Evolutionary conservation across 805 yeast species (phyloP), one percentile per base, ranked within the genome.

Genomic region (Hanseniaspora nectarophila): DNA sequence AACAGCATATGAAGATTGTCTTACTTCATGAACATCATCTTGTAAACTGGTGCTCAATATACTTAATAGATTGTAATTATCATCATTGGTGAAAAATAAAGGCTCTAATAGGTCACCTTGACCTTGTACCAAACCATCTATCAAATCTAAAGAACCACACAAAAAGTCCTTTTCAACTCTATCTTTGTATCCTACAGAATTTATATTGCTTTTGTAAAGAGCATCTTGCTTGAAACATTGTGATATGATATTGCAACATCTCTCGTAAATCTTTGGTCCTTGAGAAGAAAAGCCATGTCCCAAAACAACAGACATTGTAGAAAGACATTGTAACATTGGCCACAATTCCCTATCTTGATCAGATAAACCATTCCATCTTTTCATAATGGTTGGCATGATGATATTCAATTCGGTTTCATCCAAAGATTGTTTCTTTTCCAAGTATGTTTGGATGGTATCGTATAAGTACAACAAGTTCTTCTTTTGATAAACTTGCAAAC

Each of bases 91-190:
- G 16, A 66, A 48, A 16, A 66, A 61, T 46, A 82, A 73, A 56
- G 85, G 68, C 39, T 76, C 82, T 9, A 72, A 76, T 29, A 80
- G 72, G 7, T 70, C 65, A 13, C 84, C 85, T 53, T 92, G 72
- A 0, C 97, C 97, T 68, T 90, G 97, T 21, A 88, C 81, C 52
- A 92, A 69, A 3, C 98, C 98, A 65, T 90, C 97, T 29, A 92
- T 75, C 59, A 92, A 73, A 63, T 92, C 98, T 37, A 92, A 64
- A 1, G 96, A 78, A 1, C 97, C 86, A 32, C 90, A 87, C 54
- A 86, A 75, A 60, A 89, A 88, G 65, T 89, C 97, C 61, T 82
- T 85, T 61, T 92, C 97, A 0, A 95, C 95, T 0, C 84, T 78
- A 12, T 32, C 52, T 26, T 77, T 80, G 45, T 80, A 71, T 10